A percentile compares a stretch with the other conserved stretches of the same genome.
phyloP scores from a whole-genome alignment of 2,329 filamentous ascomycete genomes.

The Falciphora oryzae region DNA sequence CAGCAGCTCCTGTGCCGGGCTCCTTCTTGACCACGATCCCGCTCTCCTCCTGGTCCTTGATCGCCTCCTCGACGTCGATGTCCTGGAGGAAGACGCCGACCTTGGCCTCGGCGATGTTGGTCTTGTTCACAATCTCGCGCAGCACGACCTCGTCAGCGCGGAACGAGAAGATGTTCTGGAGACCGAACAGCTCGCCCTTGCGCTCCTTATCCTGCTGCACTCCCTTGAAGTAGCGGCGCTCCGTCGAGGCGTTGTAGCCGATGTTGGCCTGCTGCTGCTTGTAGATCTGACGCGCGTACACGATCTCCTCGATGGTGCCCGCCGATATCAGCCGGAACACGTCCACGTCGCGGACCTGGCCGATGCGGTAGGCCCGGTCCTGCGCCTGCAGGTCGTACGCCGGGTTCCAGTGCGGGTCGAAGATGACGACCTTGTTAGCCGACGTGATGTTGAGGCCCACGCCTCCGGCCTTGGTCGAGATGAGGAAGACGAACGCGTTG shows the following conservation, averaged over 20 bases:
- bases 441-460: slow-evolving; percentile 95
- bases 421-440: slow-evolving; percentile 95
- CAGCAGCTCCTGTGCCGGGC: slow-evolving; percentile 32
- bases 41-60: slow-evolving; percentile 50
- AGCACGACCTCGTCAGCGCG: slow-evolving; percentile 74
- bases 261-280: slow-evolving; percentile 99
- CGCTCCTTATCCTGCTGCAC: slow-evolving; percentile 78
- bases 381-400: slow-evolving; percentile 92
- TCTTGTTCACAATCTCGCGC: slow-evolving; percentile 96
- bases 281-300: slow-evolving; percentile 96
- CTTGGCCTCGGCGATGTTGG: slow-evolving; percentile 89
- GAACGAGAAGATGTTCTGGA: slow-evolving; percentile 80
- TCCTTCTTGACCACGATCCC: slow-evolving; percentile 42
- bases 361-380: slow-evolving; percentile 92
- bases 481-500: slow-evolving; percentile 87
- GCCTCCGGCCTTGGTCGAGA: slow-evolving; percentile 88
- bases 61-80: slow-evolving; percentile 61
- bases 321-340: slow-evolving; percentile 87
- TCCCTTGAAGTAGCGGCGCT: slow-evolving; percentile 91
- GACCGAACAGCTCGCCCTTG: slow-evolving; percentile 90
- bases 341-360: slow-evolving; percentile 87
- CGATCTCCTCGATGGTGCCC: slow-evolving; percentile 93
- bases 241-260: slow-evolving; percentile 85
- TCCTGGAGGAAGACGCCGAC: slow-evolving; percentile 77
- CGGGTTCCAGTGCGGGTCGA: slow-evolving; percentile 98